These are phyloP conservation scores for Acarospora socialis DNA, from an alignment of 2,329 filamentous ascomycete genomes.

Conservation along the genomic window DNA sequence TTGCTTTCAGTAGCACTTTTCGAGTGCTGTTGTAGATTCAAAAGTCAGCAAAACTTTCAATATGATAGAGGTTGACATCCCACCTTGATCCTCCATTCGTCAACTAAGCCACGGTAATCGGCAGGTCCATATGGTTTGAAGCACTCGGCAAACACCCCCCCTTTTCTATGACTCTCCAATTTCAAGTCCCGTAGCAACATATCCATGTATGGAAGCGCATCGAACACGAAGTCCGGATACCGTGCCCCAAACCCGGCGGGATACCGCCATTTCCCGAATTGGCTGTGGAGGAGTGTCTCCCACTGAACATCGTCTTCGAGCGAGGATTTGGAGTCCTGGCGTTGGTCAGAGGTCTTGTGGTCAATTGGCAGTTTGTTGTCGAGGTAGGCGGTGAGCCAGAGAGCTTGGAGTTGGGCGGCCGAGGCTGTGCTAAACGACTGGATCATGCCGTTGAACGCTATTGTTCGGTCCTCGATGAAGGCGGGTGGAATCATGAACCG, in stretches of 20 bases:
- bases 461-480: constrained; percentile 26
- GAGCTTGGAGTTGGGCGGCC: constrained; percentile 34
- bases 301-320: constrained; percentile 26
- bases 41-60: no score
- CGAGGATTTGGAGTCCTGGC: no score
- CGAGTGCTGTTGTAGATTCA: no score
- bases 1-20: no score
- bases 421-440: constrained; percentile 32
- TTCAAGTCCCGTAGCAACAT: constrained; percentile 52
- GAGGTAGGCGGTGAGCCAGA: constrained; percentile 55
- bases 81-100: constrained; percentile 21
- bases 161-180: constrained; percentile 32
- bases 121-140: constrained; percentile 25
- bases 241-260: constrained; percentile 48
- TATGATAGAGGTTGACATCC: no score
- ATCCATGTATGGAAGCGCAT: constrained; percentile 60
- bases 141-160: constrained; percentile 21
- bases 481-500: constrained; percentile 33
- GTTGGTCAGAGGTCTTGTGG: no score
- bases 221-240: constrained; percentile 60
- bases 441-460: constrained; percentile 36
- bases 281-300: constrained; percentile 49
- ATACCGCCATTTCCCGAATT: constrained; percentile 58
- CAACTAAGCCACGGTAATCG: constrained; percentile 29
- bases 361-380: constrained; percentile 39